Conservation (phyloP, 2,329 filamentous ascomycete species). For the Whalleya microplaca region DNA sequence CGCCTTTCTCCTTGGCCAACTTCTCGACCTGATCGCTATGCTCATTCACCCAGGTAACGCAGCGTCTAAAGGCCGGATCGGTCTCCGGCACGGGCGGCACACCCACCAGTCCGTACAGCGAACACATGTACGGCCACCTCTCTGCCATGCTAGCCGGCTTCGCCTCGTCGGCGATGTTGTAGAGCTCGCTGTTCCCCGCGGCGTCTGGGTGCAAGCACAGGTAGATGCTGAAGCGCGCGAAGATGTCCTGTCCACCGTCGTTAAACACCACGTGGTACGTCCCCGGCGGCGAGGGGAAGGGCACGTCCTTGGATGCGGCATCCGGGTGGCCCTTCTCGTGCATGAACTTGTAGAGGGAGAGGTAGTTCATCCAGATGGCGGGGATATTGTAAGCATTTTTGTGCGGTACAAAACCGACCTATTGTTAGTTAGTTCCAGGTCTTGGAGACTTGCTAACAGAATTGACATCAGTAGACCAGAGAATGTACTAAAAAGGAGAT, state of each 20-base stretch:
- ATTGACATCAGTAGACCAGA: too few relatives aligned
- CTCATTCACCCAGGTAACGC: neutral
- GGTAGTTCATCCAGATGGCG: constrained; percentile 1
- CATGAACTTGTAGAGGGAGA: constrained; percentile 2
- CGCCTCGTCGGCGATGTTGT: neutral
- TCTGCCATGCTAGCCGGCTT: neutral
- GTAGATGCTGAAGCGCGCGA: constrained; percentile 5
- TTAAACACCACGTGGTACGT: neutral
- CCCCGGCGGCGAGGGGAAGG: neutral
- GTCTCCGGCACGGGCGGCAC: neutral
- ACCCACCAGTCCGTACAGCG: neutral
- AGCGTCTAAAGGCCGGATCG: neutral
- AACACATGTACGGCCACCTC: constrained; percentile 1
- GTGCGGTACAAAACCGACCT: constrained; percentile 6
- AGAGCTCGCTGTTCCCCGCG: constrained; percentile 1
- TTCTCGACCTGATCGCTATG: constrained; percentile 12
- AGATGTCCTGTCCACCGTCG: constrained; percentile 3
- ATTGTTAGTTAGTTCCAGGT: too few relatives aligned
- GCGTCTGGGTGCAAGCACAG: neutral
- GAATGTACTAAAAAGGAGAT: too few relatives aligned
- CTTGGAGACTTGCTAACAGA: too few relatives aligned
- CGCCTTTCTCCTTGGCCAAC: neutral
- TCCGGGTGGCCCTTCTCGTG: constrained; percentile 2
- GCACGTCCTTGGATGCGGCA: neutral
- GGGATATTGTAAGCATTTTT: constrained; percentile 1